These are phyloP conservation scores for Pisolithus microcarpus DNA, from an alignment of 768 basidiomycete species.

Conservation along the genomic window DNA sequence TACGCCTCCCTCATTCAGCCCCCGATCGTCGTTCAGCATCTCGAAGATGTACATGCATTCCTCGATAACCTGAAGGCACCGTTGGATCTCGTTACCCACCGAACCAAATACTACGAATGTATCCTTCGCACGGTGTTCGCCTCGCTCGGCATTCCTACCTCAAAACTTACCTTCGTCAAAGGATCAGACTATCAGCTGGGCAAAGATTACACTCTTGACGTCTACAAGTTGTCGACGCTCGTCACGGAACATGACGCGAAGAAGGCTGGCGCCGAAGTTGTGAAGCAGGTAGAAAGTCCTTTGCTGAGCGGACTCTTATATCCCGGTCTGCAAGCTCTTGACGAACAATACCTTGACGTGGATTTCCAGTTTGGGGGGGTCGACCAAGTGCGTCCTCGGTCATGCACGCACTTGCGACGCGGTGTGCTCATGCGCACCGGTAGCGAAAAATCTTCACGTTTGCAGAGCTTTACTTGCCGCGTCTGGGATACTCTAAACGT, in stretches of 20 bases:
- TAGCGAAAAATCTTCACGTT: conserved; percentile 99
- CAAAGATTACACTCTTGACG: conserved; percentile 88
- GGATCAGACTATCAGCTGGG: conserved; percentile 93
- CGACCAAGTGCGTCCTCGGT: conserved; percentile 66
- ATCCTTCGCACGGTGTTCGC: conserved; percentile 77
- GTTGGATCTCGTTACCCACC: conserved; percentile 78
- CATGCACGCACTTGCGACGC: background rate
- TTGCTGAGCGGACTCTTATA: conserved; percentile 88
- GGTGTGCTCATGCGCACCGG: background rate
- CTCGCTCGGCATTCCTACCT: conserved; percentile 85
- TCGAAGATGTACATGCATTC: conserved; percentile 87
- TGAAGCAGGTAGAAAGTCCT: conserved; percentile 93
- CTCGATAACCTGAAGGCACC: conserved; percentile 97
- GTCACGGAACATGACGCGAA: conserved; percentile 96
- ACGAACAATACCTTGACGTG: conserved; percentile 92
- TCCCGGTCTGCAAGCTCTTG: conserved; percentile 93
- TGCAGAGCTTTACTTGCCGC: conserved; percentile 91
- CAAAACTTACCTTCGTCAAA: conserved; percentile 74
- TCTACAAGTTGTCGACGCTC: conserved; percentile 85
- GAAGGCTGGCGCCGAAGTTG: conserved; percentile 97
- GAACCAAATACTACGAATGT: conserved; percentile 86
- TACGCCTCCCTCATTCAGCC: background rate
- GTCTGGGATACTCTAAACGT: conserved; percentile 87
- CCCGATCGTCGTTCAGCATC: background rate
- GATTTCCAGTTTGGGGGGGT: conserved; percentile 99